A percentile compares a stretch with the other conserved stretches of the same genome.
These are phyloP conservation scores for Bacidia rubella DNA, from an alignment of 495 filamentous ascomycete species.

Conservation along the genomic window DNA sequence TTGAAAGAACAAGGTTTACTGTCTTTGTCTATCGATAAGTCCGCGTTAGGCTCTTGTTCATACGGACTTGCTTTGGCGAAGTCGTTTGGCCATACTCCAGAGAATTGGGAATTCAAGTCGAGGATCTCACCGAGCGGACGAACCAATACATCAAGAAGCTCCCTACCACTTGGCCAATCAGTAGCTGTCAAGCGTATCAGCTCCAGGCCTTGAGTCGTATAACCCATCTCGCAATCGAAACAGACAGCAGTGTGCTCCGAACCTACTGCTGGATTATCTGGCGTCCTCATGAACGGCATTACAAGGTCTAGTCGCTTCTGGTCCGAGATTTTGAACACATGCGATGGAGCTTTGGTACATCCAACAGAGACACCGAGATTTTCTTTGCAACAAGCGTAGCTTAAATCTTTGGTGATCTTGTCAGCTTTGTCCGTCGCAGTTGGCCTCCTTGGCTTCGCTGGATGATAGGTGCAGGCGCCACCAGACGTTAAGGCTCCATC, in stretches of 20 bases:
- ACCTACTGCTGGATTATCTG: constrained; percentile 36
- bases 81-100: constrained; percentile 65
- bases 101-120: constrained; percentile 83
- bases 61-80: constrained; percentile 54
- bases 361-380: constrained; percentile 53
- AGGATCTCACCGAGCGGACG: constrained; percentile 70
- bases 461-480: constrained; percentile 68
- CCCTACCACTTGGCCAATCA: constrained; percentile 66
- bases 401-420: constrained; percentile 35
- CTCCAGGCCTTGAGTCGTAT: constrained; percentile 74
- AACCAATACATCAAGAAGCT: constrained; percentile 73
- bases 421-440: constrained; percentile 31
- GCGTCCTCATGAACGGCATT: constrained; percentile 68
- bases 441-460: constrained; percentile 46
- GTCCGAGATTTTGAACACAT: constrained; percentile 81
- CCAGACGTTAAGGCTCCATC: constrained; percentile 71
- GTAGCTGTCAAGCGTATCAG: constrained; percentile 77
- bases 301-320: constrained; percentile 60
- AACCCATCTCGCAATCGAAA: constrained; percentile 97
- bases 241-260: constrained; percentile 42
- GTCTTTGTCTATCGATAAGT: constrained; percentile 8
- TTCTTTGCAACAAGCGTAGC: constrained; percentile 67
- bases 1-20: constrained; percentile 15
- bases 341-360: constrained; percentile 52
- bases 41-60: constrained; percentile 17